Evolutionary conservation across 148 eudicot genomes (phyloP).

Genomic region (Rhododendron simsii): DNA sequence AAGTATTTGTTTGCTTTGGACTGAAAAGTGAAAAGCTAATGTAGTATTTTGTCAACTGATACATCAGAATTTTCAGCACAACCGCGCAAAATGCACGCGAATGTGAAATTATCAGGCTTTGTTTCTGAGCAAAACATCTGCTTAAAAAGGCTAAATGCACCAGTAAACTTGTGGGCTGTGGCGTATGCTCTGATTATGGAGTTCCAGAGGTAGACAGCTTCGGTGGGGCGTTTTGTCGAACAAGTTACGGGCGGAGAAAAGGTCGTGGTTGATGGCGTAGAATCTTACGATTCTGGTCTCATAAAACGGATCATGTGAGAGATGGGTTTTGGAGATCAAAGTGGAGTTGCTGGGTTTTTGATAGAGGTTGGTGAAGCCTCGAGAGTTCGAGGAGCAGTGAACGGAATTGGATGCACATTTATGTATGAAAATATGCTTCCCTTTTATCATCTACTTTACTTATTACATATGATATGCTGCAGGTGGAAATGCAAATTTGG

Average conservation of each 20-base stretch:
- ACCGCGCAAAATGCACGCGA: conserved; percentile 67
- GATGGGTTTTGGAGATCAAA: conserved; percentile 50
- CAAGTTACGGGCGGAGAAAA: too few relatives aligned
- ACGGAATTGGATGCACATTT: conserved; percentile 38
- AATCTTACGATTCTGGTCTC: conserved; percentile 60
- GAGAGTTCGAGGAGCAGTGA: conserved; percentile 47
- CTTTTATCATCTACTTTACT: too few relatives aligned
- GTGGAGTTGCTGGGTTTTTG: conserved; percentile 60
- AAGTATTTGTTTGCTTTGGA: not conserved
- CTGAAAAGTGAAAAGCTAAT: not conserved
- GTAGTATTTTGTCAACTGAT: not conserved
- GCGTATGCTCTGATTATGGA: too few relatives aligned
- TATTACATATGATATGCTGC: not conserved
- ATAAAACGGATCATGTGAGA: conserved; percentile 65
- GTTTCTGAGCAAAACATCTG: conserved; percentile 44
- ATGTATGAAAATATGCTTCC: not conserved
- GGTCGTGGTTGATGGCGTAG: conserved; percentile 56
- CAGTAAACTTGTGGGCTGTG: conserved; percentile 34
- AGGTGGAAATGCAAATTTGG: not conserved
- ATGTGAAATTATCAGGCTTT: conserved; percentile 69
- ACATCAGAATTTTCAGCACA: conserved; percentile 41
- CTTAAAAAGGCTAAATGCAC: conserved; percentile 44
- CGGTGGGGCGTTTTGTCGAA: too few relatives aligned
- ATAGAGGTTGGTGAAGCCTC: conserved; percentile 39
- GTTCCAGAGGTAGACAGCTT: too few relatives aligned